These are phyloP conservation scores for Chalaropsis thielavioides DNA, from an alignment of 2,329 filamentous ascomycete genomes.

Conservation along the genomic window DNA sequence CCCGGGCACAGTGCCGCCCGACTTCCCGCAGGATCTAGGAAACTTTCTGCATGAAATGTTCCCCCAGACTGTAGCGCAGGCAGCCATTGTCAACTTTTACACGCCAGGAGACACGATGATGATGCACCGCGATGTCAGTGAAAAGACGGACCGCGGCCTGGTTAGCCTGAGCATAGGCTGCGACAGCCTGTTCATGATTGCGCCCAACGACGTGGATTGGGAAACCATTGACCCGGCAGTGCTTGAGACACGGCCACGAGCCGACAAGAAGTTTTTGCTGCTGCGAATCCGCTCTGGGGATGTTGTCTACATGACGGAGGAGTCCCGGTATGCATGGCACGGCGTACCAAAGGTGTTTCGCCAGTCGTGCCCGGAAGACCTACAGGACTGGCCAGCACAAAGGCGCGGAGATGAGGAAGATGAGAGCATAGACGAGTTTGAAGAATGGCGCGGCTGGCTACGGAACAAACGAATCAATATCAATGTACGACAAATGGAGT, in stretches of 20 bases:
- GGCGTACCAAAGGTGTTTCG: slow-evolving; percentile 77
- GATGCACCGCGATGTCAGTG: slow-evolving; percentile 86
- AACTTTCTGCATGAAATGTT: slow-evolving; percentile 55
- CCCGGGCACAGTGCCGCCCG: slow-evolving; percentile 49
- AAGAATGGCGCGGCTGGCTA: slow-evolving; percentile 79
- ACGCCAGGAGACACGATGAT: slow-evolving; percentile 80
- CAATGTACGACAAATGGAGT: slow-evolving; percentile 78
- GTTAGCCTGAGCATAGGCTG: slow-evolving; percentile 83
- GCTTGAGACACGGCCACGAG: not conserved
- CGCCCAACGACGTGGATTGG: slow-evolving; percentile 38
- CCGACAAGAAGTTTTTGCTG: slow-evolving; percentile 37
- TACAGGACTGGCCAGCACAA: slow-evolving; percentile 57
- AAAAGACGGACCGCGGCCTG: slow-evolving; percentile 62
- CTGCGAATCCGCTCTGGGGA: slow-evolving; percentile 70
- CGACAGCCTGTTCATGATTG: slow-evolving; percentile 76
- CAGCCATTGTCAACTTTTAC: slow-evolving; percentile 90
- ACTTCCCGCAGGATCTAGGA: slow-evolving; percentile 61
- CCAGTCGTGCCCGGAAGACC: slow-evolving; percentile 60
- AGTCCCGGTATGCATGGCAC: slow-evolving; percentile 84
- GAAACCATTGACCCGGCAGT: slow-evolving; percentile 3
- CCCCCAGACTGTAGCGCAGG: slow-evolving; percentile 63
- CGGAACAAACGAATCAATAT: slow-evolving; percentile 73
- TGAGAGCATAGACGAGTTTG: slow-evolving; percentile 33
- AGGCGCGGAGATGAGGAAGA: slow-evolving; percentile 19
- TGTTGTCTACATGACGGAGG: slow-evolving; percentile 74